Percentiles rank a stretch among this genome's conserved stretches.
These are phyloP conservation scores for Termitomyces eurrhizus DNA, from an alignment of 768 basidiomycete species.

Conservation along the genomic window DNA sequence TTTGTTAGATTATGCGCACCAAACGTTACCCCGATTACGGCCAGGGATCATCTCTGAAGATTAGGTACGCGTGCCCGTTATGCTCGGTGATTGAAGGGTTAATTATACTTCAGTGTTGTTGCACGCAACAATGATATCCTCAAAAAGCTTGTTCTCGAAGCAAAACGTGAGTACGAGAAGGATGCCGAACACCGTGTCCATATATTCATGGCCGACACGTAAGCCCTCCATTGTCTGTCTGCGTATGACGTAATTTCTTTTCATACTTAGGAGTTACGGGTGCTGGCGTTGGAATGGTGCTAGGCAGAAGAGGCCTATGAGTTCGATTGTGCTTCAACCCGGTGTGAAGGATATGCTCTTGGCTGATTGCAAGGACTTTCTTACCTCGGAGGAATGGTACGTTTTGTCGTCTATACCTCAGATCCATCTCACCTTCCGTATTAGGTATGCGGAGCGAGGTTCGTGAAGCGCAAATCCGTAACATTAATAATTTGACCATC, in stretches of 20 bases:
- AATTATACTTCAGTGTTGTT: conserved; percentile 56
- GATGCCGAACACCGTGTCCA: conserved; percentile 89
- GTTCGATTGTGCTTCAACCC: conserved; percentile 87
- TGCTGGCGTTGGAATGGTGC: conserved; percentile 91
- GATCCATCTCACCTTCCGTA: conserved; percentile 16
- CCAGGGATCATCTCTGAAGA: conserved; percentile 71
- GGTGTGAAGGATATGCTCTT: conserved; percentile 90
- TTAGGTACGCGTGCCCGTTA: conserved; percentile 50
- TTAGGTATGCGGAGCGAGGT: conserved; percentile 91
- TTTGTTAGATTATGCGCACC: conserved; percentile 68
- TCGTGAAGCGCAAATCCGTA: conserved; percentile 21
- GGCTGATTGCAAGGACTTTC: conserved; percentile 81
- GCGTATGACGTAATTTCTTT: not conserved
- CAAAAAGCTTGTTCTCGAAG: conserved; percentile 82
- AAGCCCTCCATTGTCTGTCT: conserved; percentile 28
- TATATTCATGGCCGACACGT: conserved; percentile 88
- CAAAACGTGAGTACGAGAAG: conserved; percentile 86
- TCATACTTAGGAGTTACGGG: conserved; percentile 49
- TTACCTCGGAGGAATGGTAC: conserved; percentile 81
- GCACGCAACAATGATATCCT: conserved; percentile 86
- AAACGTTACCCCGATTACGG: conserved; percentile 75
- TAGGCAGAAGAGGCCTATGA: conserved; percentile 85
- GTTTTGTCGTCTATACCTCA: conserved; percentile 22
- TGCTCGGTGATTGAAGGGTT: conserved; percentile 13
- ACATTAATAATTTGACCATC: conserved; percentile 13